Conservation (phyloP, 2,329 filamentous ascomycete species). For the Aspergillus novofumigatus region DNA sequence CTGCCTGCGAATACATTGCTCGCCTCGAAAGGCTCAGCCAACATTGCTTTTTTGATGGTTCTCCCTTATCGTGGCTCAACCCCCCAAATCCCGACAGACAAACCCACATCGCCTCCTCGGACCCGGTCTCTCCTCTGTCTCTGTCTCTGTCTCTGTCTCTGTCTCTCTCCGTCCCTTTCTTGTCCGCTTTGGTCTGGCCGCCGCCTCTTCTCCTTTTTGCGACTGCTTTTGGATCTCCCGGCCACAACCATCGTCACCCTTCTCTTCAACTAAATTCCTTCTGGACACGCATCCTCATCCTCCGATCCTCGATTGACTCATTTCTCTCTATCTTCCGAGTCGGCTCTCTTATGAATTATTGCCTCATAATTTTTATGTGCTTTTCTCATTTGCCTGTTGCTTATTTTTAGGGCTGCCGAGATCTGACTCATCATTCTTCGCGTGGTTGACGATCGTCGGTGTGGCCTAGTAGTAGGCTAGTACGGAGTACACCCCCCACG, state of each 20-base stretch:
- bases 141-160: neutral
- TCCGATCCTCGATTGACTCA: neutral
- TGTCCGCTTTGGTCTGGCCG: constrained; percentile 1
- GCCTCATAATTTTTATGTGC: constrained; percentile 1
- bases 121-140: neutral
- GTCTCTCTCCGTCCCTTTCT: neutral
- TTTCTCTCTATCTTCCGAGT: constrained; percentile 1
- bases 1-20: neutral
- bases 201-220: constrained; percentile 5
- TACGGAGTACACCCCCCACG: constrained; percentile 9
- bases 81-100: neutral
- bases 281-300: constrained; percentile 16
- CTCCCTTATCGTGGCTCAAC: neutral
- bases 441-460: constrained; percentile 10
- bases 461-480: constrained; percentile 6
- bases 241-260: neutral
- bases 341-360: neutral
- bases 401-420: constrained; percentile 13
- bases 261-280: constrained; percentile 7
- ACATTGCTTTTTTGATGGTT: neutral
- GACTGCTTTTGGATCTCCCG: neutral
- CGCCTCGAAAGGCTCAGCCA: neutral
- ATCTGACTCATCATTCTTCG: constrained; percentile 12
- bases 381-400: neutral
- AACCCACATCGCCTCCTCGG: neutral